Percentiles rank a stretch among this genome's conserved stretches.
phyloP scores from a whole-genome alignment of 768 basidiomycete species.

The Boletus rex-veris region DNA sequence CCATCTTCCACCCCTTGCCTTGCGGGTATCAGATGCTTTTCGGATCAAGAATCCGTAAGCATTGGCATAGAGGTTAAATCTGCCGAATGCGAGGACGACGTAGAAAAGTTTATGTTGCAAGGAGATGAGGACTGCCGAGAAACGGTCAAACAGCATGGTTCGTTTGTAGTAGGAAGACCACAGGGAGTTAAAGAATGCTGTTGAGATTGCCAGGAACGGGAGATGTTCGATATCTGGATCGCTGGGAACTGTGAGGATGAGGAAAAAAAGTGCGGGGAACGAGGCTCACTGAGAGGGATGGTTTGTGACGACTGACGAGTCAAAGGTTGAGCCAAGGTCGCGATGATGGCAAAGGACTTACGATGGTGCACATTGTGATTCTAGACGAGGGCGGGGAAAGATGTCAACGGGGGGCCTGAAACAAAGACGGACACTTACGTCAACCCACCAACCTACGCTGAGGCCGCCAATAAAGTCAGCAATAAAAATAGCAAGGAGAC shows the following conservation, averaged over 20 bases:
- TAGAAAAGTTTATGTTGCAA: constrained; percentile 94
- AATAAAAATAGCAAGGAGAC: constrained; percentile 72
- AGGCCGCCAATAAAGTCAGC: constrained; percentile 90
- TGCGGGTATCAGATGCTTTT: constrained; percentile 60
- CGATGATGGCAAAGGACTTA: constrained; percentile 42
- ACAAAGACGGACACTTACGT: constrained; percentile 56
- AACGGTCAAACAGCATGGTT: constrained; percentile 71
- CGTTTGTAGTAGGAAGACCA: constrained; percentile 97
- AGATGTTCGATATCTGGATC: constrained; percentile 85
- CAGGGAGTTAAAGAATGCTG: constrained; percentile 77
- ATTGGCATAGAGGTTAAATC: constrained; percentile 91
- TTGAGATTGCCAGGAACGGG: constrained; percentile 93
- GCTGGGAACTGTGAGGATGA: constrained; percentile 36
- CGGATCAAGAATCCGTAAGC: constrained; percentile 76
- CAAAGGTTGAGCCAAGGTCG: constrained; percentile 3
- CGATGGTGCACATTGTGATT: constrained; percentile 96
- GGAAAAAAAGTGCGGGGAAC: not conserved
- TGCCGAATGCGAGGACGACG: constrained; percentile 80
- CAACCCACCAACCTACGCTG: constrained; percentile 97
- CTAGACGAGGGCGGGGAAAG: constrained; percentile 34
- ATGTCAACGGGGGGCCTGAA: constrained; percentile 3
- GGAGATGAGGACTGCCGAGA: constrained; percentile 61
- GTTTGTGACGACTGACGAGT: constrained; percentile 81
- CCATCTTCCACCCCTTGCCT: constrained; percentile 69
- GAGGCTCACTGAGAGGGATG: constrained; percentile 84